Evolutionary conservation across 495 filamentous ascomycete genomes (phyloP), one percentile per base, ranked within the genome.

Genomic region (Trichoderma erinaceum): DNA sequence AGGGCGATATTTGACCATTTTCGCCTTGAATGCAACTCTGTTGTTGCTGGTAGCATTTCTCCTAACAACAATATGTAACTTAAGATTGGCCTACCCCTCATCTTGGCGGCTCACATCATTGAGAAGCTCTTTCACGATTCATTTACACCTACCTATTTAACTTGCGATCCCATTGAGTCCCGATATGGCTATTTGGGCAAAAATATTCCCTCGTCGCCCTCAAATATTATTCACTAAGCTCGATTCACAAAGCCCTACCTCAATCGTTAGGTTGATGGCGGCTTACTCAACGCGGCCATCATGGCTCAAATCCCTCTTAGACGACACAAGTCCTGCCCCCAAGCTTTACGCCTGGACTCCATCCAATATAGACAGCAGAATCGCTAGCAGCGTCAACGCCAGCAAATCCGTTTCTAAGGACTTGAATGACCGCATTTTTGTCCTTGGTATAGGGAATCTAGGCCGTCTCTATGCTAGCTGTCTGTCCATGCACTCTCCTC

Each of bases 361-460:
- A n/a, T 16, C 11, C 18, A 63, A 63, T n/a, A 2, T 63, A 16
- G 12, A 64, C 35, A 21, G 63, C 12, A 23, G 15, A 1, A 21
- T 12, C n/a, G 38, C 27, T 27, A 38, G 25, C 50, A 21, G 12
- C 23, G 12, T 11, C 27, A 12, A 10, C 18, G 4, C 66, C 16
- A 8, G 32, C 0, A 32, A 50, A 7, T 25, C 48, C 18, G 15
- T 41, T 15, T 7, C 46, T 13, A 68, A 52, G 5, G 65, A 71
- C 11, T 66, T 72, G 21, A 23, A 64, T 3, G 71, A 69, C 3
- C 71, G 78, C 1, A 75, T 81, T 16, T 75, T 75, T 68, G 73
- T 88, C 64, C 74, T 88, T 25, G 86, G 86, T 2, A 65, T 83
- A 41, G 86, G 86, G 6, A 87, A 84, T 66, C 70, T 88, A 21